Evolutionary conservation across 352 stramenopile genomes (phyloP), one percentile per base, ranked within the genome.

Genomic region (Phytophthora foliorum): DNA sequence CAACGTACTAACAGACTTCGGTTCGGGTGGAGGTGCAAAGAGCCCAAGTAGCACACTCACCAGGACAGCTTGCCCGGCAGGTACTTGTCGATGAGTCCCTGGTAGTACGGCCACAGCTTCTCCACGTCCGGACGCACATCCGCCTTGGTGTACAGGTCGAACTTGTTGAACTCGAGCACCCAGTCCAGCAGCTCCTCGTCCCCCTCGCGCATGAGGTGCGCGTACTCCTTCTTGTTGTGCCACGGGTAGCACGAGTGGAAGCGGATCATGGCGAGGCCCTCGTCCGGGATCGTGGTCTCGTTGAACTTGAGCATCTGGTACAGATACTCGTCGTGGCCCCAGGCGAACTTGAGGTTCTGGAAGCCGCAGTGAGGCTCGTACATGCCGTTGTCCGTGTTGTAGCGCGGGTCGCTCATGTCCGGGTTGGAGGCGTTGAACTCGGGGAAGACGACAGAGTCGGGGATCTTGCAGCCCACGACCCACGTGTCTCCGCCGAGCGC

Each of bases 131-230:
- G 88, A 50, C 87, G 78, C 29, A 81, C 82, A 51, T 95, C 85
- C 56, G 90, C 85, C 65, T 98, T 98, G 19, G 91, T 98, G 82
- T 98, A 98, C 24, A 98, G 67, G 71, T 98, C 95, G 67, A 97
- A 98, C 74, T 95, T 93, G 78, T 98, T 97, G 70, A 98, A 98
- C 73, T 94, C 84, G 57, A 96, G 82, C 45, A 98, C 89, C 92
- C 92, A 98, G 69, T 97, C 89, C 44, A 97, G 69, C 41, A 93
- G 64, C 44, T 96, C 84, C 4, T 93, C 70, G 77, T 98, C 94
- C 8, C 90, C 88, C 21, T 88, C 73, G 49, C 76, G 86, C 89
- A 98, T 96, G 5, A 98, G 67, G 58, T 97, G 87, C 59, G 69
- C 36, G 79, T 98, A 98, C 39, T 92, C 91, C 52, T 95, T 94